A percentile compares a stretch with the other conserved stretches of the same genome.
Conservation (phyloP, 371 early-diverging fungal genomes). For the Mucor indicus region DNA sequence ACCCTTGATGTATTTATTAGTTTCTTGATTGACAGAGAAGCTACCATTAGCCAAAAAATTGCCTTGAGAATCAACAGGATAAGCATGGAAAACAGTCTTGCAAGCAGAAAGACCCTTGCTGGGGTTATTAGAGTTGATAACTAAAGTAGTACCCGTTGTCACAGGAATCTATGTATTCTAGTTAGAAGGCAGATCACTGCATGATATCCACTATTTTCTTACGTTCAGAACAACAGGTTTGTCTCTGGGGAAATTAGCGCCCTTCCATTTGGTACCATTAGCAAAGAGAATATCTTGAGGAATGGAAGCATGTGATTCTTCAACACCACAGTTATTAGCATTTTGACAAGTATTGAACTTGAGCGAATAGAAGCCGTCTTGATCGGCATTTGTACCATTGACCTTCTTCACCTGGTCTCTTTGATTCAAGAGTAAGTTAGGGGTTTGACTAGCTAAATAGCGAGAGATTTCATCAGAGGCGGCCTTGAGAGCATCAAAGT, state of each 20-base stretch:
- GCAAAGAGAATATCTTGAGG: not conserved
- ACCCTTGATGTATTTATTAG: conserved; percentile 1
- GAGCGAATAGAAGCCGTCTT: not conserved
- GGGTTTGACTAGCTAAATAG: not conserved
- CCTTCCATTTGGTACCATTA: not conserved
- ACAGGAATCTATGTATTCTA: conserved; percentile 12
- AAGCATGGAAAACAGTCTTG: not conserved
- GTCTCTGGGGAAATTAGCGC: not conserved
- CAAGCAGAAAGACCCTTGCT: not conserved
- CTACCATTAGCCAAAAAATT: conserved; percentile 1
- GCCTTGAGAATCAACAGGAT: conserved; percentile 4
- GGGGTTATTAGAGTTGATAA: conserved; percentile 1
- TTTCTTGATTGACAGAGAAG: not conserved
- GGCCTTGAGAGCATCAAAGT: not conserved
- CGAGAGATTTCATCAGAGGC: not conserved
- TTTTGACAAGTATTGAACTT: conserved; percentile 1
- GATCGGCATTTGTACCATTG: not conserved
- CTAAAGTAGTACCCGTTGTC: not conserved
- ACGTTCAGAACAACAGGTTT: conserved; percentile 4
- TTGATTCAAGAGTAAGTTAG: not conserved
- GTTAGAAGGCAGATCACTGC: not conserved
- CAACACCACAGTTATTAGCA: not conserved
- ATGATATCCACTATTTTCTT: not conserved
- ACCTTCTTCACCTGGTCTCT: not conserved
- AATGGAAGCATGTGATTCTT: not conserved